Base-by-base conservation (phyloP, 345 rosid genomes). In the Gossypium herbaceum region DNA sequence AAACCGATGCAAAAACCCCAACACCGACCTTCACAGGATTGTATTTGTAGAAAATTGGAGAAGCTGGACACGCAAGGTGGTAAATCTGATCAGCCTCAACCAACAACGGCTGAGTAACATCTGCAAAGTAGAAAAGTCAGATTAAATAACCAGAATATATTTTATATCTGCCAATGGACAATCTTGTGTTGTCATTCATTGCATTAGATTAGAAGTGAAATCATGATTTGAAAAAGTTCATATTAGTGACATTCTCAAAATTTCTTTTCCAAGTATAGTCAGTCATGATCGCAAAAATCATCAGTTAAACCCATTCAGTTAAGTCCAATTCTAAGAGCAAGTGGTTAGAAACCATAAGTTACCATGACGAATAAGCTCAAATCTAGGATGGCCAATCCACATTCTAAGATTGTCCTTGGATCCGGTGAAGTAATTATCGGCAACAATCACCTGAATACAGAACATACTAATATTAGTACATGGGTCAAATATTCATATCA, bases 51-150 rank as follows among this genome's bases (percentile, higher is more conserved):
- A 94, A 94, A 57, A 94, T 94, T 39, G 98, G 97, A 80, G 98
- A 92, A 79, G 98, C 98, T 48, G 98, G 98, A 80, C 98, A 94
- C 34, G 98, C 98, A 54, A 94, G 98, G 82, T 94, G 98, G 88
- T 94, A 92, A 79, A 94, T 94, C 86, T 81, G 93, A 82, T 92
- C 98, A 59, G 92, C 98, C 83, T 94, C 98, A 48, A 94, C 73
- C 86, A 90, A 77, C 76, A 94, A 81, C 50, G 98, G 88, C 79
- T 89, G 94, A 0, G 98, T 92, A 67, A 92, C 92, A 88, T 90
- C 97, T 92, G 79, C 72, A 16, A 50, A 85, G 73, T 62, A 69
- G 58, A 66, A 78, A 76, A 68, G 4, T 67, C 63, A 13, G n/a
- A 56, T 76, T 51, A 19, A 68, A 71, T 51, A 74, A 73, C 39